These are phyloP conservation scores for Mycena haematopus DNA, from an alignment of 768 basidiomycete genomes.

Conservation along the genomic window DNA sequence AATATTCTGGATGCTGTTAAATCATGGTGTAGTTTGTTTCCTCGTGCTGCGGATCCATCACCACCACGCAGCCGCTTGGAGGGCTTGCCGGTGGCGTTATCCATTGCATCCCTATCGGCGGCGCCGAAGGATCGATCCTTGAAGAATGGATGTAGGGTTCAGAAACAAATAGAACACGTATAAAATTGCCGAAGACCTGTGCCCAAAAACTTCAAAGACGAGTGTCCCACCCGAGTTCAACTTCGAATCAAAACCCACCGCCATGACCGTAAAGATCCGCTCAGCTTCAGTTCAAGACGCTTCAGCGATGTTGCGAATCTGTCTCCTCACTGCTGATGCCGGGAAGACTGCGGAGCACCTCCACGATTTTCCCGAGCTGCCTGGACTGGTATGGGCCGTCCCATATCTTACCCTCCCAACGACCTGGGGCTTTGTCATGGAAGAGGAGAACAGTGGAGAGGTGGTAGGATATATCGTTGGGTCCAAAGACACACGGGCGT, in stretches of 20 bases:
- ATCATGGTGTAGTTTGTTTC: slow-evolving; percentile 1
- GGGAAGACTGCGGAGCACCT: slow-evolving; percentile 68
- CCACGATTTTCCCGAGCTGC: slow-evolving; percentile 70
- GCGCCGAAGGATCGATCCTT: background rate
- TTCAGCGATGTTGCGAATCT: slow-evolving; percentile 68
- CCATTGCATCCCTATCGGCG: slow-evolving; percentile 7
- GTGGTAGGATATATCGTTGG: slow-evolving; percentile 79
- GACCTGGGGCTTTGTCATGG: slow-evolving; percentile 79
- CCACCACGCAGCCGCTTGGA: background rate
- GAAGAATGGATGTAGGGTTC: no score
- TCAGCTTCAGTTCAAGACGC: slow-evolving; percentile 61
- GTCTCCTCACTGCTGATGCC: slow-evolving; percentile 74
- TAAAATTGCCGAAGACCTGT: no score
- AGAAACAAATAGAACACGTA: no score
- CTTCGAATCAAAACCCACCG: background rate
- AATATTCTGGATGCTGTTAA: slow-evolving; percentile 1
- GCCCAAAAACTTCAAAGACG: no score
- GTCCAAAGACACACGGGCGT: slow-evolving; percentile 67
- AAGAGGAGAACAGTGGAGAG: slow-evolving; percentile 50
- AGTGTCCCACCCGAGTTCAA: no score
- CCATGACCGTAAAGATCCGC: slow-evolving; percentile 59
- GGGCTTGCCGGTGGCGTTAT: background rate
- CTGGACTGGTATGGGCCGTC: slow-evolving; percentile 76
- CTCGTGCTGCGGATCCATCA: slow-evolving; percentile 14
- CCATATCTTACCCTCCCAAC: slow-evolving; percentile 72